These are phyloP conservation scores for Sugiyamaella castrensis DNA, from an alignment of 1,139 yeast species.

Conservation along the genomic window DNA sequence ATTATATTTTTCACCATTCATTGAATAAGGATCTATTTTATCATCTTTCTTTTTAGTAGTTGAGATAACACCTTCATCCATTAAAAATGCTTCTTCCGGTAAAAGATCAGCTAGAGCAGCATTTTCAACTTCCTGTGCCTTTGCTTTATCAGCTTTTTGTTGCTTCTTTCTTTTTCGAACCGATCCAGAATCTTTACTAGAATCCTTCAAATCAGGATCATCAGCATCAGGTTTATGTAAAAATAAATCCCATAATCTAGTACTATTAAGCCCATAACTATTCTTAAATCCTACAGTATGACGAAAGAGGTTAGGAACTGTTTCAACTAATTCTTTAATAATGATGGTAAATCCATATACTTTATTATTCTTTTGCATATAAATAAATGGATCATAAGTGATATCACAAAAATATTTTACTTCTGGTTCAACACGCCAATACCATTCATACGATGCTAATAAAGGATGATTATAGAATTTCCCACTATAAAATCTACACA, in stretches of 20 bases:
- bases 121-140: conserved; percentile 19
- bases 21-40: conserved; percentile 35
- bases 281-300: conserved; percentile 63
- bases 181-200: conserved; percentile 23
- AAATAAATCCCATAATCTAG: conserved; percentile 44
- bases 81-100: conserved; percentile 23
- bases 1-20: conserved; percentile 68
- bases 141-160: conserved; percentile 35
- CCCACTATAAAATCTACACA: conserved; percentile 76
- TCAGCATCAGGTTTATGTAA: conserved; percentile 27
- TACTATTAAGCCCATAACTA: conserved; percentile 46
- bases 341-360: conserved; percentile 81
- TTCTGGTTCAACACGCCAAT: conserved; percentile 93
- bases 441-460: conserved; percentile 70
- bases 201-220: conserved; percentile 18
- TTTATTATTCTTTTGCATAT: conserved; percentile 67
- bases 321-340: conserved; percentile 68
- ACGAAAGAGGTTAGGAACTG: conserved; percentile 76
- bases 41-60: conserved; percentile 14
- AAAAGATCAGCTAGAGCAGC: conserved; percentile 21
- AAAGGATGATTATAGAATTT: conserved; percentile 68
- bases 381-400: conserved; percentile 84
- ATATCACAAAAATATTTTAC: conserved; percentile 86
- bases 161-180: conserved; percentile 24
- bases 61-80: conserved; percentile 15